Base-by-base conservation (phyloP, 1,284 basidiomycete species). In the Leucoagaricus sp. region DNA sequence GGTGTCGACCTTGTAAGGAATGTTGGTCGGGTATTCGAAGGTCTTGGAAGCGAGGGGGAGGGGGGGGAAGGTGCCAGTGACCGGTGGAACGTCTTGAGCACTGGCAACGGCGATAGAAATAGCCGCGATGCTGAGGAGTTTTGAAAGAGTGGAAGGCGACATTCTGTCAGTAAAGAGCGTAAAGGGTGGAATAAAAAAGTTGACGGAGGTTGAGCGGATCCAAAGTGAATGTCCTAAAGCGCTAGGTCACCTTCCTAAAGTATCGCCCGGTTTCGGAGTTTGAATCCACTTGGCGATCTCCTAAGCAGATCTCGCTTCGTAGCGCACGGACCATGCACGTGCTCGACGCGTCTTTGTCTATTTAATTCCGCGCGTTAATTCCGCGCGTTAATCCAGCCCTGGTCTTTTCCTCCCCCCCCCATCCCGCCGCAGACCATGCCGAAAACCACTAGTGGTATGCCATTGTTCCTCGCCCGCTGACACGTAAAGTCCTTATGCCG, bases 21-120 rank as follows among this genome's bases (percentile, higher is more conserved):
- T 74, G 41, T 72, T 74, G 36, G 62, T 62, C 1, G 82, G 80
- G 60, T 83, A 84, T 0, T 75, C 57, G 63, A 78, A 86, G 46
- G 72, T 72, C 63, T 85, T 83, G 53, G 68, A 69, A 8, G 78
- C 80, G 26, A 87, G 76, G 1, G 86, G 83, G 0, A 73, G 75
- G 4, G 76, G 70, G 17, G 79, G 77, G 67, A 72, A 78, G 1
- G 71, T 71, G 53, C 66, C 60, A 53, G 64, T 60, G 61, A 67
- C 58, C 5, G 40, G 8, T n/a, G 40, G 17, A 21, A 41, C n/a
- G 40, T 15, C 17, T 41, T 71, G 70, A 1, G 67, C 68, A 50
- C 41, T 40, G 52, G 58, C 47, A 29, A 59, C 34, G n/a, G 53
- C 36, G 21, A 63, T 53, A 23, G 62, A 55, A 25, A 63, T 34